A percentile compares a stretch with the other conserved stretches of the same genome.
These are phyloP conservation scores for Colletotrichum agaves DNA, from an alignment of 2,329 filamentous ascomycete genomes.

Conservation along the genomic window DNA sequence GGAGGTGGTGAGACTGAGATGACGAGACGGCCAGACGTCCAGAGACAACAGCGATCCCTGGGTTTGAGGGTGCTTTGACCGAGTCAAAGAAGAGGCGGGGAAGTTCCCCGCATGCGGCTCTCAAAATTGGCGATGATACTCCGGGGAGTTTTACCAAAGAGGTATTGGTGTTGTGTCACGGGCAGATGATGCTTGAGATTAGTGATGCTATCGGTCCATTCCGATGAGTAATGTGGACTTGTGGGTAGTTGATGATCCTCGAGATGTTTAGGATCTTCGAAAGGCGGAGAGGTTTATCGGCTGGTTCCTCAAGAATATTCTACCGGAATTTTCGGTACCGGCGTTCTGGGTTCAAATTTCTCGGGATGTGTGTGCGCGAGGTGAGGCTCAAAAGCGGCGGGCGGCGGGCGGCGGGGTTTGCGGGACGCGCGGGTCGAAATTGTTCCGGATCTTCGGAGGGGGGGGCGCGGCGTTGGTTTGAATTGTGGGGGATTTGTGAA, in stretches of 20 bases:
- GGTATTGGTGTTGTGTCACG: conserved; percentile 33
- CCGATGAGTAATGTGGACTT: conserved; percentile 14
- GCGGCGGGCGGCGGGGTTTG: neutral
- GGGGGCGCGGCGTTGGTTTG: neutral
- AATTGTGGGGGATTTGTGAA: conserved; percentile 1
- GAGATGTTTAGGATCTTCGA: neutral
- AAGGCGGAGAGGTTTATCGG: neutral
- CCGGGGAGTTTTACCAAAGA: conserved; percentile 34
- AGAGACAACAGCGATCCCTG: conserved; percentile 35
- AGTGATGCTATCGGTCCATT: conserved; percentile 37
- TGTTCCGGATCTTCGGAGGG: neutral
- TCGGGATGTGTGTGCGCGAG: too few relatives aligned
- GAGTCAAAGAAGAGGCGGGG: conserved; percentile 39
- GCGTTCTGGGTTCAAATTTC: too few relatives aligned
- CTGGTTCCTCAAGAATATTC: too few relatives aligned
- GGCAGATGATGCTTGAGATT: conserved; percentile 18
- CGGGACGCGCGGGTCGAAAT: too few relatives aligned
- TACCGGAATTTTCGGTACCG: neutral
- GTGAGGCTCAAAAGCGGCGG: conserved; percentile 23
- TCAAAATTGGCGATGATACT: conserved; percentile 34
- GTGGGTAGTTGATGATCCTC: neutral
- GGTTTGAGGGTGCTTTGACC: conserved; percentile 38
- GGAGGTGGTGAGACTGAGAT: neutral
- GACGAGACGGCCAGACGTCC: neutral
- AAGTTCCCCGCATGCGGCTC: conserved; percentile 40